These are phyloP conservation scores for Podaxis pistillaris DNA, from an alignment of 768 basidiomycete species.

Conservation along the genomic window DNA sequence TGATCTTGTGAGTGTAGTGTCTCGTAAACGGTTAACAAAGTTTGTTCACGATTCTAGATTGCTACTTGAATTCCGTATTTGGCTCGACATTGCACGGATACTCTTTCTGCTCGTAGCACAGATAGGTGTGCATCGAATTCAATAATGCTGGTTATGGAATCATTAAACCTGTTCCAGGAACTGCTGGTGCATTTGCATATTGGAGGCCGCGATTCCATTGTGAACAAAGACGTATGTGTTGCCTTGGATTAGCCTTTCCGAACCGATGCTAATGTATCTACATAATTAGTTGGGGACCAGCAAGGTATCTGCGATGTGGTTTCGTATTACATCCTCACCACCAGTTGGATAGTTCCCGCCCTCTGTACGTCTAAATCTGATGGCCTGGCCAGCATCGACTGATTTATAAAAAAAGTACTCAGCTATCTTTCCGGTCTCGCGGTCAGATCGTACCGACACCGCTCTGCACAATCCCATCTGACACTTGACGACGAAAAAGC, in stretches of 20 bases:
- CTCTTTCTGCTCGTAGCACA: conserved; percentile 24
- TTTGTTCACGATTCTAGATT: conserved; percentile 17
- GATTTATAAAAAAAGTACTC: conserved; percentile 32
- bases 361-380: conserved; percentile 21
- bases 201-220: conserved; percentile 24
- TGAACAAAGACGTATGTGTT: conserved; percentile 19
- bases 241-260: background rate
- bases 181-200: conserved; percentile 25
- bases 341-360: conserved; percentile 26
- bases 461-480: background rate
- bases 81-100: conserved; percentile 31
- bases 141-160: background rate
- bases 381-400: background rate
- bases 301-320: conserved; percentile 22
- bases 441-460: conserved; percentile 32
- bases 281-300: conserved; percentile 18
- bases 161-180: conserved; percentile 8
- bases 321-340: conserved; percentile 21
- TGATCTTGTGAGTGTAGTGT: conserved; percentile 24
- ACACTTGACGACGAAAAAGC: background rate
- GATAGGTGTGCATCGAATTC: conserved; percentile 9
- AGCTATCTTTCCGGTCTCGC: conserved; percentile 42
- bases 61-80: conserved; percentile 25
- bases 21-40: background rate
- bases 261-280: background rate